Evolutionary conservation across 2,329 filamentous ascomycete genomes (phyloP), one percentile per base, ranked within the genome.

Genomic region (Nakataea oryzae): DNA sequence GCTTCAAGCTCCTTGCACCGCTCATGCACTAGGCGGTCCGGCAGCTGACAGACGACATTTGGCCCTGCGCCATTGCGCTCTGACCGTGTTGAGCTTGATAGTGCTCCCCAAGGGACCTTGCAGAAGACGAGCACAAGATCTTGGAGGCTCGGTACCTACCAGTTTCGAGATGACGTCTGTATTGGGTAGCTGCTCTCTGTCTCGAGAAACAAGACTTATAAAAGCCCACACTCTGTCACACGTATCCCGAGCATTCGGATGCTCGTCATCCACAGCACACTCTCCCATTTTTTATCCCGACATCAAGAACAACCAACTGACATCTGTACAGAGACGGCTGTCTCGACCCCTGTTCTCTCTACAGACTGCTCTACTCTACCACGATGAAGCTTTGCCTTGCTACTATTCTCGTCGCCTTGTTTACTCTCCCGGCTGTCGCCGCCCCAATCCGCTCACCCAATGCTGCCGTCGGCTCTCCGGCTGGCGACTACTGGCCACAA

Each of bases 301-400:
- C 21, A 47, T 9, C 41, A 14, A 41, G 17, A 4, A 17, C 11
- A 41, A n/a, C n/a, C 13, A 47, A 47, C 6, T 13, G n/a, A 47
- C 5, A n/a, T 47, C 41, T n/a, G 7, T 8, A 50, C 21, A 32
- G 24, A 5, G 6, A 14, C 34, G 1, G 8, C 17, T 5, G 14
- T 9, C 41, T 11, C 5, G 28, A 11, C 13, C 30, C n/a, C 28
- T 41, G 27, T 9, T 14, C 6, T 27, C 28, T 14, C 50, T 17
- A 4, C 21, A 21, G 11, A 4, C 11, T 13, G 3, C 29, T 28
- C 32, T n/a, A 3, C n/a, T 21, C 54, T 1, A 11, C 26, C 59
- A 64, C 5, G 5, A 63, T 64, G 62, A 64, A 63, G 62, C 17
- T 58, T 32, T 14, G 47, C 41, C 27, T 13, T 3, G 29, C 24